Evolutionary conservation across 1,139 yeast species (phyloP), one percentile per base, ranked within the genome.

Genomic region (Lodderomyces pseudojiufengensis): DNA sequence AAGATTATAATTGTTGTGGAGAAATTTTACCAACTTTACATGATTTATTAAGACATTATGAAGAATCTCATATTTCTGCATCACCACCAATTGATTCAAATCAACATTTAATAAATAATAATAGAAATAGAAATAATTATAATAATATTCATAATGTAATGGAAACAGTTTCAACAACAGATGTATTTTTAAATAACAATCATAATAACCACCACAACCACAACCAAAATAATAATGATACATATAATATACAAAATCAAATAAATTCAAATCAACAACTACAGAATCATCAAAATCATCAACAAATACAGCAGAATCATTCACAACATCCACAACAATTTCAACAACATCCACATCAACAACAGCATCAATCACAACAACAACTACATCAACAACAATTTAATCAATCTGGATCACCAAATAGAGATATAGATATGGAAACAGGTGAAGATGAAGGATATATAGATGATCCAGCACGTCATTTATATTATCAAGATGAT

Each of bases 1-100:
- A 85, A 59, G 98, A 92, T 63, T 92, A 92, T 61, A 80, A 90
- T 41, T 92, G 98, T 60, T 92, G 98, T 65, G 98, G 97, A 23
- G 84, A 85, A 57, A 69, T 84, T 29, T 71, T 94, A 40, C 97
- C 97, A 24, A 90, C 95, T 9, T 68, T 92, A 46, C 98, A 92
- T 59, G 98, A 92, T 59, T 70, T 92, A 45, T 71, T 92, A 46
- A 80, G 95, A 50, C 98, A 92, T 58, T 94, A 92, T 56, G 98
- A 94, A 59, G 97, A 92, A 60, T 90, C 95, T 29, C 98, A 92
- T 59, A 90, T 90, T 45, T 77, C 84, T 37, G 84, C 86, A 27
- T 78, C 80, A 14, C 84, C 84, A 2, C 81, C 83, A 9, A 69
- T 76, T 4, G 60, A 61, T 32, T 63, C 60, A 41, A 55, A 56